Percentiles rank a stretch among this genome's conserved stretches.
phyloP scores from a whole-genome alignment of 257 asterid species.

The Marsdenia floribunda region DNA sequence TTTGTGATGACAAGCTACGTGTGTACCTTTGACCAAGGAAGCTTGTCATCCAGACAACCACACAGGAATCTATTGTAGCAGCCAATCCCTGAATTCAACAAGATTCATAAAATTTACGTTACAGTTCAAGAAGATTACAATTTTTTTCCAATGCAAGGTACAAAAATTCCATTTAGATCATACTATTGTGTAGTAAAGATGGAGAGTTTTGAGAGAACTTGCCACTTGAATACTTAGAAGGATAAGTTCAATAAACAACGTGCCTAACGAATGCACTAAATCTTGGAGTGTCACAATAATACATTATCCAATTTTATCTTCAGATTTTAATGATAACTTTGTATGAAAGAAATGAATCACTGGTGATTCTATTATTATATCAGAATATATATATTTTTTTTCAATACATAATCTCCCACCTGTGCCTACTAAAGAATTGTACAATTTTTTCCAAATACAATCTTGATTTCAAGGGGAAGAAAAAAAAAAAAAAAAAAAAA shows the following conservation, averaged over 20 bases:
- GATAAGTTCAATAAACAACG: background rate
- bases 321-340: too few species aligned
- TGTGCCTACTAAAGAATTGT: too few species aligned
- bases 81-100: slow-evolving; percentile 59
- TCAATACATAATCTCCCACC: too few species aligned
- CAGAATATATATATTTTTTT: too few species aligned
- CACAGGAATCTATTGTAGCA: slow-evolving; percentile 97
- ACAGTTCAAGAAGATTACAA: slow-evolving; percentile 7
- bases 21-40: slow-evolving; percentile 92
- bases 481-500: too few species aligned
- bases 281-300: too few species aligned
- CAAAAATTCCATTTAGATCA: background rate
- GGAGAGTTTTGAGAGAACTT: background rate
- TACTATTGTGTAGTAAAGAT: background rate
- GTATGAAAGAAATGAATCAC: too few species aligned
- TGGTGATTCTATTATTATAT: too few species aligned
- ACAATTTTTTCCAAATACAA: too few species aligned
- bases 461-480: too few species aligned
- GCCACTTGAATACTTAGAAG: too few species aligned
- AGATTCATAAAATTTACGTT: slow-evolving; percentile 12
- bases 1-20: background rate
- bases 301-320: too few species aligned
- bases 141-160: background rate
- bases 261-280: background rate
- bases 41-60: slow-evolving; percentile 90